Conservation (phyloP, 2,329 filamentous ascomycete genomes). For the Xylariomycetidae sp. region DNA sequence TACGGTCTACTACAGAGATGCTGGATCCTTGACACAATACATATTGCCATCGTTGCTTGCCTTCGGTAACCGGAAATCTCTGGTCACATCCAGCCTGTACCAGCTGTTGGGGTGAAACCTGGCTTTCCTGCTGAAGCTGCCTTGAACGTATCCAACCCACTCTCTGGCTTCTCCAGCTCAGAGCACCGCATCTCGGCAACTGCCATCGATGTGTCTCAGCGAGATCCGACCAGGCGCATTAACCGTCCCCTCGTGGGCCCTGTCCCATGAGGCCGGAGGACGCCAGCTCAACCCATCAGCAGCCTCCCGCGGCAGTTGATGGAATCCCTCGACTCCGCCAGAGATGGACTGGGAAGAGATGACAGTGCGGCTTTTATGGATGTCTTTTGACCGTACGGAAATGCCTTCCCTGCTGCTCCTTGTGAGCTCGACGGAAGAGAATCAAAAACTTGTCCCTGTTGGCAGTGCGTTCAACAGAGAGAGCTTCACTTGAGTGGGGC, state of each 20-base stretch:
- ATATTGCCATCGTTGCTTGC: conserved; percentile 32
- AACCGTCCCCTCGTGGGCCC: conserved; percentile 40
- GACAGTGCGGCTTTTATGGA: conserved; percentile 84
- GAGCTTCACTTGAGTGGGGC: conserved; percentile 34
- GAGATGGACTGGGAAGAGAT: conserved; percentile 41
- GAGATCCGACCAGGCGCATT: conserved; percentile 54
- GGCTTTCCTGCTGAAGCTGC: conserved; percentile 9
- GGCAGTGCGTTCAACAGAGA: conserved; percentile 82
- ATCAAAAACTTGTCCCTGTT: conserved; percentile 91
- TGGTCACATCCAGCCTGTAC: conserved; percentile 16
- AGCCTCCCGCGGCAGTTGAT: conserved; percentile 22
- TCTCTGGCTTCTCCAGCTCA: conserved; percentile 27
- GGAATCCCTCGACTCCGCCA: conserved; percentile 36
- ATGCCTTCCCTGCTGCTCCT: conserved; percentile 53
- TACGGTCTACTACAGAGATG: conserved; percentile 43
- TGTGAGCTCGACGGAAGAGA: conserved; percentile 57
- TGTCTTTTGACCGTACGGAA: conserved; percentile 82
- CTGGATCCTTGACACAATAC: conserved; percentile 25
- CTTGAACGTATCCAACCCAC: conserved; percentile 20
- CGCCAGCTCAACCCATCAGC: conserved; percentile 39
- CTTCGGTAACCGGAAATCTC: conserved; percentile 35
- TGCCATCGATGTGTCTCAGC: conserved; percentile 39
- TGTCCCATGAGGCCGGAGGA: conserved; percentile 36
- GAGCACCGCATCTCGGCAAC: conserved; percentile 35
- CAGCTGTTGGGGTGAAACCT: conserved; percentile 19